Evolutionary conservation across 2,329 filamentous ascomycete species (phyloP), one percentile per base, ranked within the genome.

Genomic region (Cladophialophora immunda): DNA sequence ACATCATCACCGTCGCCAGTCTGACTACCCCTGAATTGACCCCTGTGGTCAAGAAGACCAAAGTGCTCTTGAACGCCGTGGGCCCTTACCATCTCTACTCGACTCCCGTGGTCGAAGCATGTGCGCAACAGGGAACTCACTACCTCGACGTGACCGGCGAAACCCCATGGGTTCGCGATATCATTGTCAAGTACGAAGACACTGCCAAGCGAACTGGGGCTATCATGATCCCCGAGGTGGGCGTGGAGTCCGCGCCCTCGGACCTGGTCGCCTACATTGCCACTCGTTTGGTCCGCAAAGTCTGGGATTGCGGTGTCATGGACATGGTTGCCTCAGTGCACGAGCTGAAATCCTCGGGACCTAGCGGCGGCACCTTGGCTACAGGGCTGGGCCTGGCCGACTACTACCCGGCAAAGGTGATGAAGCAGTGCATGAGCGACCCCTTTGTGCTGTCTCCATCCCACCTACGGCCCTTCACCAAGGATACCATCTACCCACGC

Each of bases 71-170:
- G 74, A 88, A 74, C 56, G 86, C 85, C 13, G 82, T 90, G 30
- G 88, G 88, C 1, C 88, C 88, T 0, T 91, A 88, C 75, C 83
- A 87, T 78, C 78, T 85, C 62, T 88, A 89, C 75, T 89, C 88
- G n/a, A 85, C 85, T 34, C 85, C 85, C 0, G 86, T 90, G 3
- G 82, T 91, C 8, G 85, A 88, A 71, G 88, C 88, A 6, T 91
- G 88, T 73, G 88, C 86, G 3, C 81, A 84, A 60, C 85, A 83
- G 70, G 88, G 89, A 5, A 91, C 89, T 3, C 88, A 91, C 75
- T 91, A 91, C 73, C 77, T 91, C 62, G 89, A 91, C 75, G 85
- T 84, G 56, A 90, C 88, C 4, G 89, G 88, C 56, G 88, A 90
- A 75, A 83, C 85, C 0, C 86, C 87, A 2, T 91, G 88, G 88